phyloP scores from a whole-genome alignment of 2,329 filamentous ascomycete species.

The Fusarium pininemorale region DNA sequence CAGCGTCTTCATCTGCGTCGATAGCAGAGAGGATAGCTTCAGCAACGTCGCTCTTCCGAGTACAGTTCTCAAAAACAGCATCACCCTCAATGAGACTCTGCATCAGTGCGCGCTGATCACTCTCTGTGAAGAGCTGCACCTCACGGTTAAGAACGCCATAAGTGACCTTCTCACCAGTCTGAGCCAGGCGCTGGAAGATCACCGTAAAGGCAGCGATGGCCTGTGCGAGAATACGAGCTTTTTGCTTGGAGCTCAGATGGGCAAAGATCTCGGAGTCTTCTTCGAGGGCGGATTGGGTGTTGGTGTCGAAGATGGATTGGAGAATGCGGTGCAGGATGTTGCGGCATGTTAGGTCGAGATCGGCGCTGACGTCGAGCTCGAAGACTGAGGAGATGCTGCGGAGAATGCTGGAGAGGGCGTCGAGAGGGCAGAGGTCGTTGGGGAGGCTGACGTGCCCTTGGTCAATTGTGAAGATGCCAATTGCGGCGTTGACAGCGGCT shows the following conservation, averaged over 20 bases:
- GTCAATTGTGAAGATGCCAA: slow-evolving; percentile 35
- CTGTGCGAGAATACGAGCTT: slow-evolving; percentile 39
- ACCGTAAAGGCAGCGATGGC: slow-evolving; percentile 39
- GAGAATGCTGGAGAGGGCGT: slow-evolving; percentile 36
- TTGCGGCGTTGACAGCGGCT: slow-evolving; percentile 38
- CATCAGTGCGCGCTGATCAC: slow-evolving; percentile 41
- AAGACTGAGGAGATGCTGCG: slow-evolving; percentile 36
- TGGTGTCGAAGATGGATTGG: slow-evolving; percentile 42
- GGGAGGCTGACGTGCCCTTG: slow-evolving; percentile 38
- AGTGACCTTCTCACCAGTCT: slow-evolving; percentile 35
- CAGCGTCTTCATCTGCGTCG: slow-evolving; percentile 39
- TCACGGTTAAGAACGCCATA: slow-evolving; percentile 41
- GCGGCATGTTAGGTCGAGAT: slow-evolving; percentile 39
- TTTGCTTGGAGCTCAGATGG: slow-evolving; percentile 35
- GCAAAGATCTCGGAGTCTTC: slow-evolving; percentile 43
- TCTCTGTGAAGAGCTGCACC: slow-evolving; percentile 41
- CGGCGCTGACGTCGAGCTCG: slow-evolving; percentile 35
- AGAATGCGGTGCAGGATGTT: slow-evolving; percentile 41
- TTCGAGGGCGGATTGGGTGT: slow-evolving; percentile 39
- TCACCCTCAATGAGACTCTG: slow-evolving; percentile 39
- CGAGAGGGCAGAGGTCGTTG: slow-evolving; percentile 38
- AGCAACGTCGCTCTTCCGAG: slow-evolving; percentile 29
- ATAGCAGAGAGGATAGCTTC: slow-evolving; percentile 40
- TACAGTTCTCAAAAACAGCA: slow-evolving; percentile 37
- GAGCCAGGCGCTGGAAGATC: slow-evolving; percentile 39